Evolutionary conservation across 202 grass and related monocot genomes (phyloP).

Genomic region (Setaria viridis): DNA sequence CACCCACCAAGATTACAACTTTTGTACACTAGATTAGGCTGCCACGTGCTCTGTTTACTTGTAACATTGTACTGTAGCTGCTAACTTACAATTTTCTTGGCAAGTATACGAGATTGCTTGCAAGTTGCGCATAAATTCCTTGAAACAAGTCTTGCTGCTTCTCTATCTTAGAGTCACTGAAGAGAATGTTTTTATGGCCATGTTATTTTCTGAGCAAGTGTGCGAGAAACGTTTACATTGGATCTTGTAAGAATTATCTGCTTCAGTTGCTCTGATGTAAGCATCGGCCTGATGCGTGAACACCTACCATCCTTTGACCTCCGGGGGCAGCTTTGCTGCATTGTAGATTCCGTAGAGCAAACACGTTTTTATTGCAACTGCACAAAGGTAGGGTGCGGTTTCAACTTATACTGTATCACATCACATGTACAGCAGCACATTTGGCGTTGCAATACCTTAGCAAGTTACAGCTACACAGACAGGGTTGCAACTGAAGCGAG

Average conservation of each 20-base stretch:
- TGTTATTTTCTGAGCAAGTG: neutral
- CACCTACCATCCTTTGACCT: neutral
- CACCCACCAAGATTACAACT: constrained; percentile 6
- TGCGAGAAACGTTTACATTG: neutral
- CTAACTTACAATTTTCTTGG: neutral
- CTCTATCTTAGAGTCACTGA: neutral
- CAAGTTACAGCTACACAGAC: constrained; percentile 39
- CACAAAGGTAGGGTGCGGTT: neutral
- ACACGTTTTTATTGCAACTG: constrained; percentile 21
- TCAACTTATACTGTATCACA: neutral
- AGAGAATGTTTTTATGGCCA: constrained; percentile 7
- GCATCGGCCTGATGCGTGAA: neutral
- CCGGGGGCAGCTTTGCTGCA: neutral
- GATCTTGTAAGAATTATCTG: too few relatives aligned
- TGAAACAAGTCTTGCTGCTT: neutral
- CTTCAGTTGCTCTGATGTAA: constrained; percentile 1
- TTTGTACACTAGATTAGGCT: constrained; percentile 23
- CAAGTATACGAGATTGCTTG: neutral
- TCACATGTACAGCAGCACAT: constrained; percentile 23
- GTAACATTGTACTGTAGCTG: constrained; percentile 17
- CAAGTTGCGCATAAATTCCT: neutral
- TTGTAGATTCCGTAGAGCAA: neutral
- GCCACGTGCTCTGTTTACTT: constrained; percentile 8
- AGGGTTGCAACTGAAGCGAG: constrained; percentile 48
- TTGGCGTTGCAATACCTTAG: neutral